These are phyloP conservation scores for Nakazawaea peltata DNA, from an alignment of 805 yeast genomes.

Conservation along the genomic window DNA sequence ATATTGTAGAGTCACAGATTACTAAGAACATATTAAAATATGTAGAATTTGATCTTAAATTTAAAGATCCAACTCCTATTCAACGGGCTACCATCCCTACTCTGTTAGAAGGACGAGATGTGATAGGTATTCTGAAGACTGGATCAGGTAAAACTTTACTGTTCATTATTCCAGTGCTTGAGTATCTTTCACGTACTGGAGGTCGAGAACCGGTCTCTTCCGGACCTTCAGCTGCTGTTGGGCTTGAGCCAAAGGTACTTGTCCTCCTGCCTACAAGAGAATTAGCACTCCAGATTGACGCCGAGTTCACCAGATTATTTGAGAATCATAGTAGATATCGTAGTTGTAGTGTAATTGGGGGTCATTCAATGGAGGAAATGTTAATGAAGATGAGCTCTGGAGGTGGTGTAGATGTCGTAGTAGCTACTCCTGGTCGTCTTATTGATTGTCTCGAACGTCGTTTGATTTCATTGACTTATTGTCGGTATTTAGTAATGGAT, in stretches of 20 bases:
- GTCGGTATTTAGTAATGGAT: slow-evolving; percentile 72
- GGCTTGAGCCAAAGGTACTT: slow-evolving; percentile 62
- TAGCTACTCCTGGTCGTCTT: slow-evolving; percentile 92
- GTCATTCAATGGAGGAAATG: slow-evolving; percentile 76
- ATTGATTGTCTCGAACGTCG: slow-evolving; percentile 71
- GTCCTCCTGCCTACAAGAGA: slow-evolving; percentile 92
- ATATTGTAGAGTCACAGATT: slow-evolving; percentile 28
- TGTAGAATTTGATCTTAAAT: too few relatives aligned
- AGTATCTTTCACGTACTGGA: slow-evolving; percentile 49
- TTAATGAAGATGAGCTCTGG: slow-evolving; percentile 46
- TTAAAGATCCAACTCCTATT: slow-evolving; percentile 71
- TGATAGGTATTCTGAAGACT: slow-evolving; percentile 90
- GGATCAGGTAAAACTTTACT: slow-evolving; percentile 95
- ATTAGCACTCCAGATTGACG: slow-evolving; percentile 78
- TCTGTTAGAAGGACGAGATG: slow-evolving; percentile 49
- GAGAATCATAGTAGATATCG: slow-evolving; percentile 22
- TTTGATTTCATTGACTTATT: slow-evolving; percentile 48
- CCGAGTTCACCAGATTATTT: slow-evolving; percentile 51
- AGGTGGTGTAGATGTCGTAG: slow-evolving; percentile 67
- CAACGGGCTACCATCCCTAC: slow-evolving; percentile 85
- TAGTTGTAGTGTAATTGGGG: slow-evolving; percentile 75
- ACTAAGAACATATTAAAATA: slow-evolving; percentile 27
- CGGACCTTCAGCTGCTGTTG: too few relatives aligned
- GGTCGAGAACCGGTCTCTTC: too few relatives aligned
- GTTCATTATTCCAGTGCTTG: slow-evolving; percentile 64